These are phyloP conservation scores for Cryptococcus maquisensis DNA, from an alignment of 1,284 basidiomycete species.

Conservation along the genomic window DNA sequence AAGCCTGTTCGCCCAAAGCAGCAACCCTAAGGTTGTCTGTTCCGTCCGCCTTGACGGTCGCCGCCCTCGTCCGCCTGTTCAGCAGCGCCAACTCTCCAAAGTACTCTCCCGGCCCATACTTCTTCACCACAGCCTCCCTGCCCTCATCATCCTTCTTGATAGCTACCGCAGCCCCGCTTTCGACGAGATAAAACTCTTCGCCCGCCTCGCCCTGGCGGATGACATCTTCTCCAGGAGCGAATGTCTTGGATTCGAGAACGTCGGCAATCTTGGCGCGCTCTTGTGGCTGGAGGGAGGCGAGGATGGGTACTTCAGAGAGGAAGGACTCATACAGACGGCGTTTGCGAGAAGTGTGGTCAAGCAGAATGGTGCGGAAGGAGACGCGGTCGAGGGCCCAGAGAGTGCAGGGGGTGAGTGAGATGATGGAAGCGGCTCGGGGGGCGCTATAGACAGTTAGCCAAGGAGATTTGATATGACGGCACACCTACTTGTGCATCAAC, in stretches of 20 bases:
- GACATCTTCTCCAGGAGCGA: constrained; percentile 77
- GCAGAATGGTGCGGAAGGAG: constrained; percentile 96
- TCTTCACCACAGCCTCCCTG: constrained; percentile 67
- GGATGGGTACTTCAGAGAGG: constrained; percentile 82
- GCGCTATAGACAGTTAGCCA: constrained; percentile 51
- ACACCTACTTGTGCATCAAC: constrained; percentile 78
- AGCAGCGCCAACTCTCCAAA: constrained; percentile 91
- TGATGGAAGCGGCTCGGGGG: constrained; percentile 87
- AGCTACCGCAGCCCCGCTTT: constrained; percentile 84
- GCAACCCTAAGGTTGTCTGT: constrained; percentile 76
- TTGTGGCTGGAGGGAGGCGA: constrained; percentile 76
- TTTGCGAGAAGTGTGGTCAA: constrained; percentile 76
- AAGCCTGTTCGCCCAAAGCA: constrained; percentile 86
- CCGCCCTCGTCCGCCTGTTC: constrained; percentile 80
- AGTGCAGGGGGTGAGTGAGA: constrained; percentile 76
- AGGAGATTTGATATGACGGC: not conserved
- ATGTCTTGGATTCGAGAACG: constrained; percentile 79
- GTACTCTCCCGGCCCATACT: constrained; percentile 85
- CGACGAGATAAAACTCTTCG: constrained; percentile 95
- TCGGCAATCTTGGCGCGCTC: constrained; percentile 97
- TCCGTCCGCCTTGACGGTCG: constrained; percentile 76
- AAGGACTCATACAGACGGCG: constrained; percentile 95
- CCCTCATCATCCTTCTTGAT: constrained; percentile 68
- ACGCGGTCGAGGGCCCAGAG: constrained; percentile 95
- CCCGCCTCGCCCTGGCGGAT: constrained; percentile 91